Evolutionary conservation across 345 rosid genomes (phyloP).

Genomic region (Psidium friedrichsthalianum): DNA sequence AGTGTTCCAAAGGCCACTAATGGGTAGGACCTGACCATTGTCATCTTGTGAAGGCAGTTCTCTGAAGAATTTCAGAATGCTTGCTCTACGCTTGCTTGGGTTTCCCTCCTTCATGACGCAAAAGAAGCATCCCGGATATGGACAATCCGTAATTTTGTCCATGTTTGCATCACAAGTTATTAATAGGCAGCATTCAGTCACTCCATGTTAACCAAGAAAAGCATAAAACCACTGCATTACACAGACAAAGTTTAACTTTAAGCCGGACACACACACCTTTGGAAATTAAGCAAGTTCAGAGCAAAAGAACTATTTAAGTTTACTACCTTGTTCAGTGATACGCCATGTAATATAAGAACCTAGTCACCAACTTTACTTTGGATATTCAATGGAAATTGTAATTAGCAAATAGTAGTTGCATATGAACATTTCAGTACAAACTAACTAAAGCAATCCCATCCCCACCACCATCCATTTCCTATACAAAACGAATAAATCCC

Average conservation of each 20-base stretch:
- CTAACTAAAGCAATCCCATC: neutral
- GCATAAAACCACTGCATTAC: neutral
- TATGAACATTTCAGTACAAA: neutral
- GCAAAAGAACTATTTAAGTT: neutral
- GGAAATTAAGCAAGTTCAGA: neutral
- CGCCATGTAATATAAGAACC: neutral
- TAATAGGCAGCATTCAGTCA: neutral
- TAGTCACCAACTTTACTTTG: neutral
- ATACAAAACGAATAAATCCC: neutral
- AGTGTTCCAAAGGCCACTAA: constrained; percentile 99
- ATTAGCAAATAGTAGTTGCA: neutral
- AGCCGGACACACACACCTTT: neutral
- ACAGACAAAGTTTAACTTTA: neutral
- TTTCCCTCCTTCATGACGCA: constrained; percentile 99
- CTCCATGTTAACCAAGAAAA: neutral
- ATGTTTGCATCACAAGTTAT: constrained; percentile 12
- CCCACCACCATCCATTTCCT: neutral
- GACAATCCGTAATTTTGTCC: constrained; percentile 88
- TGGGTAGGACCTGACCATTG: constrained; percentile 96
- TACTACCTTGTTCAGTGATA: neutral
- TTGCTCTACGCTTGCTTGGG: constrained; percentile 83
- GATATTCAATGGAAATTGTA: neutral
- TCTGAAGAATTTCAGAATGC: constrained; percentile 83
- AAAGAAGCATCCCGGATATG: constrained; percentile 98
- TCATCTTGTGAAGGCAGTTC: constrained; percentile 96